Conservation (phyloP, 257 asterid genomes). For the Plantago major region DNA sequence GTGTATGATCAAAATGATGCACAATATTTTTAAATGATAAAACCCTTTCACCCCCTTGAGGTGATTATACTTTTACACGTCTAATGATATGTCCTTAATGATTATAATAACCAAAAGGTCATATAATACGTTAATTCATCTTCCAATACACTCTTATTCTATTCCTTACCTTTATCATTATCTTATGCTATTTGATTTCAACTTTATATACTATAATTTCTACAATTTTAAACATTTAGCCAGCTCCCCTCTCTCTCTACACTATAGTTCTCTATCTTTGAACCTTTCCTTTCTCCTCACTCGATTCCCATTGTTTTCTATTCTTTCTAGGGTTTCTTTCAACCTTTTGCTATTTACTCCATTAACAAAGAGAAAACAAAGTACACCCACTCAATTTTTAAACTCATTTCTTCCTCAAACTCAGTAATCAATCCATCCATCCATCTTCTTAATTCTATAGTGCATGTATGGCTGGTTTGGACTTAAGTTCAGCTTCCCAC, state of each 20-base stretch:
- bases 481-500: constrained; percentile 17
- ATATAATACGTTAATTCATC: constrained; percentile 8
- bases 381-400: constrained; percentile 11
- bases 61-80: background rate
- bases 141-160: constrained; percentile 21
- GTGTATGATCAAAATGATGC: too few relatives aligned
- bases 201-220: background rate
- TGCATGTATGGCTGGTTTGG: constrained; percentile 25
- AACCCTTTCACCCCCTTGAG: too few relatives aligned
- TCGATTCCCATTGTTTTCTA: constrained; percentile 25
- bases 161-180: background rate
- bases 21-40: too few relatives aligned
- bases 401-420: constrained; percentile 10
- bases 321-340: constrained; percentile 22
- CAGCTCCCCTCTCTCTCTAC: constrained; percentile 26
- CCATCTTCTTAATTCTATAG: background rate
- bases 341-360: constrained; percentile 4
- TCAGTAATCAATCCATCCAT: constrained; percentile 11
- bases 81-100: too few relatives aligned
- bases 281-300: constrained; percentile 41
- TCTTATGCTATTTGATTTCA: background rate
- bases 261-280: constrained; percentile 10
- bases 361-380: background rate
- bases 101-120: too few relatives aligned
- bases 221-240: background rate